Evolutionary conservation across 306 rosid genomes (phyloP).

Genomic region (Dicorynia guianensis): DNA sequence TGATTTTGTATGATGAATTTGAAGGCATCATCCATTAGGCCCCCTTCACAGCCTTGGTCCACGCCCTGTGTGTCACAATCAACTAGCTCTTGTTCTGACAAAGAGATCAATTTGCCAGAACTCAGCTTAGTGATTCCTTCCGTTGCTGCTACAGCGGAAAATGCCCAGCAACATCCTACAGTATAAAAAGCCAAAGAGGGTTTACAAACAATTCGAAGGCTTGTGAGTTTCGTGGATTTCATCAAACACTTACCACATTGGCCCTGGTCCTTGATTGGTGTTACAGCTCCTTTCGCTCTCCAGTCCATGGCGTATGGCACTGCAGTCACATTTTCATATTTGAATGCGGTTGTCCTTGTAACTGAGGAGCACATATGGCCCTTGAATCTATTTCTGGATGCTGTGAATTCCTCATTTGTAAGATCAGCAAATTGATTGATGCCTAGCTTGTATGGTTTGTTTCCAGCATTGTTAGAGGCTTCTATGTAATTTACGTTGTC

Average conservation of each 20-base stretch:
- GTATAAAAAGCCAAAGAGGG: not conserved
- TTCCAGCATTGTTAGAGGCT: slow-evolving; percentile 36
- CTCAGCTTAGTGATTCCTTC: slow-evolving; percentile 47
- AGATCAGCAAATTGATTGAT: slow-evolving; percentile 52
- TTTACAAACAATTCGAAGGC: not conserved
- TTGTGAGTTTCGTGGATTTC: not conserved
- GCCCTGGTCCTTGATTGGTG: slow-evolving; percentile 55
- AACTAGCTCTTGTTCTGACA: slow-evolving; percentile 56
- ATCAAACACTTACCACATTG: slow-evolving; percentile 43
- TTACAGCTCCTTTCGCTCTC: slow-evolving; percentile 53
- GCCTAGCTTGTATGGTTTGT: slow-evolving; percentile 48
- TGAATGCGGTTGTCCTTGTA: slow-evolving; percentile 39
- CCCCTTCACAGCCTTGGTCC: slow-evolving; percentile 56
- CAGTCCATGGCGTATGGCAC: slow-evolving; percentile 45
- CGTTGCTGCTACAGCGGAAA: slow-evolving; percentile 55
- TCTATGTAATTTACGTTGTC: slow-evolving; percentile 47
- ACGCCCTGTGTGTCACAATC: slow-evolving; percentile 52
- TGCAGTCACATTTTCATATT: slow-evolving; percentile 37
- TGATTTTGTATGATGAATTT: slow-evolving; percentile 47
- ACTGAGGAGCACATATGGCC: slow-evolving; percentile 43
- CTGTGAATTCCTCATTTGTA: slow-evolving; percentile 54
- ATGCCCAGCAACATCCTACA: slow-evolving; percentile 56
- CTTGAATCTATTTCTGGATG: slow-evolving; percentile 56
- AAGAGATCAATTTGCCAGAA: slow-evolving; percentile 41
- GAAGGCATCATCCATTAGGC: slow-evolving; percentile 54